Conservation (phyloP, 164 flowering plant species). For the Macadamia tetraphylla region DNA sequence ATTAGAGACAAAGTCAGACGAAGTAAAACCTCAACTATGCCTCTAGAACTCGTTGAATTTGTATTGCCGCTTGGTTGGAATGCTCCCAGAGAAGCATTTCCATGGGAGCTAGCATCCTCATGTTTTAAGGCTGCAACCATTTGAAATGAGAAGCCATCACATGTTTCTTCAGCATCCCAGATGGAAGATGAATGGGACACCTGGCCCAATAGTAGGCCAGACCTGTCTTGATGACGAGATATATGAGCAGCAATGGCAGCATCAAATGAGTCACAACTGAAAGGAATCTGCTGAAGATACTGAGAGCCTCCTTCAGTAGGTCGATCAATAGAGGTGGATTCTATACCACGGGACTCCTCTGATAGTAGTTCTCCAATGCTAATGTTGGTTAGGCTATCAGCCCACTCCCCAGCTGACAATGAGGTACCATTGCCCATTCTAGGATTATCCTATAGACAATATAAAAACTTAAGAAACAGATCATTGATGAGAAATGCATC, state of each 20-base stretch:
- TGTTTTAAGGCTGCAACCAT: constrained; percentile 25
- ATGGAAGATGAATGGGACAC: constrained; percentile 53
- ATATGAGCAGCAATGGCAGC: constrained; percentile 96
- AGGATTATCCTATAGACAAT: constrained; percentile 36
- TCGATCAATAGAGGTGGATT: constrained; percentile 26
- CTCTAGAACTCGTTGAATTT: constrained; percentile 19
- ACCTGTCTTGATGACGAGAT: constrained; percentile 39
- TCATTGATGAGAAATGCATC: too few relatives aligned
- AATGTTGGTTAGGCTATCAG: constrained; percentile 83
- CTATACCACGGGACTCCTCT: constrained; percentile 42
- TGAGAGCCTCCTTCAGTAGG: constrained; percentile 32
- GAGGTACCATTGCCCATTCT: constrained; percentile 27
- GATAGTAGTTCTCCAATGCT: constrained; percentile 77
- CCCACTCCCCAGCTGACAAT: constrained; percentile 85
- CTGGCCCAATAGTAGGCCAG: constrained; percentile 23
- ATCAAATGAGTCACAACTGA: constrained; percentile 90
- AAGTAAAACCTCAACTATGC: constrained; percentile 39
- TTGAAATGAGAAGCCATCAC: constrained; percentile 87
- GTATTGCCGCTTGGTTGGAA: constrained; percentile 17
- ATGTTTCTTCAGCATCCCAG: constrained; percentile 96
- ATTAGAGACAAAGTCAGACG: neutral
- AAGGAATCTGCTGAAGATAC: constrained; percentile 54
- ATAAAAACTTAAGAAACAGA: neutral
- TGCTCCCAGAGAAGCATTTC: constrained; percentile 22
- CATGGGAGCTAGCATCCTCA: constrained; percentile 17